These are phyloP conservation scores for Magnusiomyces sp. DNA, from an alignment of 1,139 yeast species.

Conservation along the genomic window DNA sequence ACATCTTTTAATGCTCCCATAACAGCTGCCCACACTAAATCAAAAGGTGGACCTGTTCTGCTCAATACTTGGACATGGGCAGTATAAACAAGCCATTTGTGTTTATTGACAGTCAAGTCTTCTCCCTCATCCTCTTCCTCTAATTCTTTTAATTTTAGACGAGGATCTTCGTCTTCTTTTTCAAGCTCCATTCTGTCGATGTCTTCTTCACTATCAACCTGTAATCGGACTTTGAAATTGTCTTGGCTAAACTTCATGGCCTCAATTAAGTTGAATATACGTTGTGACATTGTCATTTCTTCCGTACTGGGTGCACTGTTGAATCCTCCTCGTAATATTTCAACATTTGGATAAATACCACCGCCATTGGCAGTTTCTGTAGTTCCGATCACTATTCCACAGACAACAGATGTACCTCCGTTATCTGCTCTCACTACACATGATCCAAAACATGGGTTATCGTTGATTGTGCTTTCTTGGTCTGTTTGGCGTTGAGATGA, in stretches of 20 bases:
- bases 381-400: conserved; percentile 67
- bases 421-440: conserved; percentile 47
- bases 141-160: conserved; percentile 16
- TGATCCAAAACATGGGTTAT: conserved; percentile 45
- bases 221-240: conserved; percentile 16
- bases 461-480: conserved; percentile 9
- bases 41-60: conserved; percentile 74
- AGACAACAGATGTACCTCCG: conserved; percentile 70
- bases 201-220: conserved; percentile 35
- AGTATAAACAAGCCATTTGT: conserved; percentile 55
- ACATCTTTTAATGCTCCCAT: conserved; percentile 54
- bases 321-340: conserved; percentile 45
- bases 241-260: conserved; percentile 33
- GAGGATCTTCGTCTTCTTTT: conserved; percentile 28
- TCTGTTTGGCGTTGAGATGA: conserved; percentile 34
- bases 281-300: conserved; percentile 75
- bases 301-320: conserved; percentile 77
- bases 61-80: conserved; percentile 75
- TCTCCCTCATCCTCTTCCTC: conserved; percentile 9
- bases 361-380: conserved; percentile 36
- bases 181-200: too few species aligned
- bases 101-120: conserved; percentile 25
- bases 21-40: conserved; percentile 64
- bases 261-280: conserved; percentile 43
- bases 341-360: conserved; percentile 67